phyloP scores from a whole-genome alignment of 208 protist genomes.

The Trypanosoma lewisi region DNA sequence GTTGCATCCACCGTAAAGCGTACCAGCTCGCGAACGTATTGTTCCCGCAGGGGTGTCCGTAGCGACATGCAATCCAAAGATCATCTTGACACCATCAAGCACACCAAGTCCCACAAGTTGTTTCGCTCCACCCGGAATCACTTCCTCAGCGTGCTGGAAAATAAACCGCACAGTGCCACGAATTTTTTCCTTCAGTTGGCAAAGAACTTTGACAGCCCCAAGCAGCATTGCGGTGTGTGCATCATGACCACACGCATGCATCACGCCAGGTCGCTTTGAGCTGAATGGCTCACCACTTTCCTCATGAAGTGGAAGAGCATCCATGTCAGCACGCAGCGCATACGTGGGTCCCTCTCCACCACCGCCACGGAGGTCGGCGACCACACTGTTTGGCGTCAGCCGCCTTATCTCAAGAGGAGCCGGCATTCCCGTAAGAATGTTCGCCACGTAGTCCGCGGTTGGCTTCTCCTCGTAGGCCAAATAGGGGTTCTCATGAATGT shows the following conservation, averaged over 20 bases:
- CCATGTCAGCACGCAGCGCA: constrained; percentile 65
- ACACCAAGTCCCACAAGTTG: constrained; percentile 46
- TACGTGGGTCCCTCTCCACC: constrained; percentile 48
- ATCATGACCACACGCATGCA: constrained; percentile 77
- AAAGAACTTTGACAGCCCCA: constrained; percentile 63
- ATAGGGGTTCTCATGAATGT: constrained; percentile 61
- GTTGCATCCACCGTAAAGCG: no score
- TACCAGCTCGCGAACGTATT: no score
- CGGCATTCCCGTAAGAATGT: constrained; percentile 38
- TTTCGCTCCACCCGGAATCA: constrained; percentile 53
- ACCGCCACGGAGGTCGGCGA: constrained; percentile 49
- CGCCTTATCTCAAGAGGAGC: constrained; percentile 34
- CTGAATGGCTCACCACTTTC: constrained; percentile 59
- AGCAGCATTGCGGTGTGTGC: constrained; percentile 73
- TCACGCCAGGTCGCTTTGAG: constrained; percentile 50
- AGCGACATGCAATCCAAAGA: constrained; percentile 50
- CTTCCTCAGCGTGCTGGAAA: constrained; percentile 74
- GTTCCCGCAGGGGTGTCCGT: constrained; percentile 26
- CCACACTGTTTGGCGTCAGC: constrained; percentile 40
- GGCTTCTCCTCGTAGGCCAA: constrained; percentile 44
- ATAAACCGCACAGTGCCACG: constrained; percentile 67
- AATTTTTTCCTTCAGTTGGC: constrained; percentile 41
- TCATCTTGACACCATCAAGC: constrained; percentile 43
- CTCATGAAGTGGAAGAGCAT: constrained; percentile 65
- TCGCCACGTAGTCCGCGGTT: constrained; percentile 51